Percentiles rank a stretch among this genome's conserved stretches.
Evolutionary conservation across 2,329 filamentous ascomycete genomes (phyloP).

Genomic region (Celoporthe dispersa): DNA sequence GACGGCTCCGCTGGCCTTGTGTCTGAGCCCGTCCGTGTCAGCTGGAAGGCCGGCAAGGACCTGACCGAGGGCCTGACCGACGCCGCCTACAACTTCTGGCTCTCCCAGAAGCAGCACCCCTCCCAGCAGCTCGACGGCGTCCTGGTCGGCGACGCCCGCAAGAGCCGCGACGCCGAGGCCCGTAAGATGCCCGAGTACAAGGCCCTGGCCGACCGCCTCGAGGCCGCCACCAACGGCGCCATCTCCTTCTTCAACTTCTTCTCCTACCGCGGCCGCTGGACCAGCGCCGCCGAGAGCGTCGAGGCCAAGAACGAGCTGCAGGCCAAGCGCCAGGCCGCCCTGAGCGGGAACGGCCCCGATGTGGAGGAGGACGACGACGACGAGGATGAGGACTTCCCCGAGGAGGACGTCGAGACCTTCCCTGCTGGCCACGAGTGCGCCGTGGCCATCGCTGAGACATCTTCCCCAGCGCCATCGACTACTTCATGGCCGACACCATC

Average conservation of each 20-base stretch:
- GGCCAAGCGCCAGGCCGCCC: constrained; percentile 36
- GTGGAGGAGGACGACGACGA: constrained; percentile 44
- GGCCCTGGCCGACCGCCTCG: constrained; percentile 56
- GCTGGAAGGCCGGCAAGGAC: constrained; percentile 69
- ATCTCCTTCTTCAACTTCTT: constrained; percentile 75
- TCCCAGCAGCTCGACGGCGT: constrained; percentile 36
- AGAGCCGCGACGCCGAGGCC: constrained; percentile 23
- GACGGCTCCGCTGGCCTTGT: constrained; percentile 53
- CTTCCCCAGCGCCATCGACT: constrained; percentile 30
- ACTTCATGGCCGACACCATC: constrained; percentile 31
- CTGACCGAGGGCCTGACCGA: constrained; percentile 66
- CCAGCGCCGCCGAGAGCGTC: constrained; percentile 64
- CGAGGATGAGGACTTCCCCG: constrained; percentile 40
- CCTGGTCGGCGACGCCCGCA: constrained; percentile 29
- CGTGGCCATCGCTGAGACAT: constrained; percentile 30
- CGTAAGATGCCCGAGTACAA: constrained; percentile 55
- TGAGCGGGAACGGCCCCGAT: constrained; percentile 35
- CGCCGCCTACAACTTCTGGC: constrained; percentile 60
- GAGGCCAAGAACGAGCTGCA: constrained; percentile 49
- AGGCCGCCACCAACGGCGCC: constrained; percentile 39
- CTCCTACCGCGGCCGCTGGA: constrained; percentile 63
- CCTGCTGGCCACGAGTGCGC: constrained; percentile 31
- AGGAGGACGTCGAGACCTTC: constrained; percentile 37
- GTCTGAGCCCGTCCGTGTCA: constrained; percentile 68
- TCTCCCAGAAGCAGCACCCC: constrained; percentile 52